Conservation (phyloP, 176 grass and related monocot genomes). For the Neostapfia colusana region DNA sequence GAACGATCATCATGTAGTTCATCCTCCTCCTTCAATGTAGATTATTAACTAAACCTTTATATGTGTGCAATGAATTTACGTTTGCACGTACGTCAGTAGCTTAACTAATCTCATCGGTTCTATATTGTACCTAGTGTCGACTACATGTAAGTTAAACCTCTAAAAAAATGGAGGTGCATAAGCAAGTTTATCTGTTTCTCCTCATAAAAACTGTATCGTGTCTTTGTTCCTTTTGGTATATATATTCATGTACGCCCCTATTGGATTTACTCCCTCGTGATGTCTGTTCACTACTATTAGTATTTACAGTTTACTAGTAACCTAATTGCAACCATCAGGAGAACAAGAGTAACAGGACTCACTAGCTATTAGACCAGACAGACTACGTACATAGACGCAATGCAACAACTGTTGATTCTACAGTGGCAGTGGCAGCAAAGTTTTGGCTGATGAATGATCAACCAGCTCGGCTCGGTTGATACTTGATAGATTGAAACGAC, state of each 20-base stretch:
- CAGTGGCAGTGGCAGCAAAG: neutral
- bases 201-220: neutral
- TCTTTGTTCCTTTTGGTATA: neutral
- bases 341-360: neutral
- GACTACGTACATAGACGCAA: neutral
- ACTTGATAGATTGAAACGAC: too few species aligned
- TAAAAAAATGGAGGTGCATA: slow-evolving; percentile 4
- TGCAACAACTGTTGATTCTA: neutral
- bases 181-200: neutral
- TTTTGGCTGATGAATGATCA: neutral
- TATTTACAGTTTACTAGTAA: too few species aligned
- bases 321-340: too few species aligned
- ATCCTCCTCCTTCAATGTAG: slow-evolving; percentile 1
- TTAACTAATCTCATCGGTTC: neutral
- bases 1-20: neutral
- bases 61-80: neutral
- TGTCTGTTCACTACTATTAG: neutral
- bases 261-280: neutral
- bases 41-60: neutral
- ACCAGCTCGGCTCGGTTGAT: neutral
- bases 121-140: neutral
- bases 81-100: neutral
- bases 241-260: neutral
- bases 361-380: neutral
- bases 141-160: neutral